Conservation (phyloP, 1,284 basidiomycete genomes). For the Irpex sp. region DNA sequence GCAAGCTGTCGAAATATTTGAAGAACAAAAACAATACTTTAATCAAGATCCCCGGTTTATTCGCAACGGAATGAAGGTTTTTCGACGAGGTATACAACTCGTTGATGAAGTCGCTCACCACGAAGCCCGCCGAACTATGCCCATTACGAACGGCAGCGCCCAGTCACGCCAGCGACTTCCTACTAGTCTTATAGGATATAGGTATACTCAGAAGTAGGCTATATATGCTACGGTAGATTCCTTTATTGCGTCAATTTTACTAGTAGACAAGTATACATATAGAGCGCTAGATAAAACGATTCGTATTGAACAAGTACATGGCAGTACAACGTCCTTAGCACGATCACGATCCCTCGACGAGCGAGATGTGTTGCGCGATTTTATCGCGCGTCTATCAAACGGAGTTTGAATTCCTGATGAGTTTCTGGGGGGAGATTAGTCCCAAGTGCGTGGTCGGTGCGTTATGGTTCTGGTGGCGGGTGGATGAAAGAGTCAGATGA, state of each 20-base stretch:
- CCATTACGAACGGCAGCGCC: not conserved
- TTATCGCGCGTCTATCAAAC: not conserved
- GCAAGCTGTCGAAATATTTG: not conserved
- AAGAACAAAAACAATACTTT: not conserved
- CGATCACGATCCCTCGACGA: not conserved
- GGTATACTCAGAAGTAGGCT: not conserved
- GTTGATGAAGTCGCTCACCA: not conserved
- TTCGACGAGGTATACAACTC: not conserved
- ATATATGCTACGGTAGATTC: not conserved
- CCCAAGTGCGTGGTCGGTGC: constrained; percentile 7
- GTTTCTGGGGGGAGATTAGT: not conserved
- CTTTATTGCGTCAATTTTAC: too few relatives aligned
- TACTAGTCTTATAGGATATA: not conserved
- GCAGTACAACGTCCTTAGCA: too few relatives aligned
- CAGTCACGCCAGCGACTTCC: not conserved
- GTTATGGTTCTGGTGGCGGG: constrained; percentile 20
- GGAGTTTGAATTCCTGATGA: not conserved
- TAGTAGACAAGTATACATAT: too few relatives aligned
- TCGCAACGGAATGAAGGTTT: not conserved
- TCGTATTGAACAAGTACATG: too few relatives aligned
- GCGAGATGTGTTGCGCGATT: not conserved
- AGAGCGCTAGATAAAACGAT: too few relatives aligned
- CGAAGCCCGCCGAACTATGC: not conserved
- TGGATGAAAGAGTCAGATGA: too few relatives aligned
- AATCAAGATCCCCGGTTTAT: not conserved